Percentiles rank a stretch among this genome's conserved stretches.
phyloP scores from a whole-genome alignment of 768 basidiomycete species.

The Collybiopsis luxurians region DNA sequence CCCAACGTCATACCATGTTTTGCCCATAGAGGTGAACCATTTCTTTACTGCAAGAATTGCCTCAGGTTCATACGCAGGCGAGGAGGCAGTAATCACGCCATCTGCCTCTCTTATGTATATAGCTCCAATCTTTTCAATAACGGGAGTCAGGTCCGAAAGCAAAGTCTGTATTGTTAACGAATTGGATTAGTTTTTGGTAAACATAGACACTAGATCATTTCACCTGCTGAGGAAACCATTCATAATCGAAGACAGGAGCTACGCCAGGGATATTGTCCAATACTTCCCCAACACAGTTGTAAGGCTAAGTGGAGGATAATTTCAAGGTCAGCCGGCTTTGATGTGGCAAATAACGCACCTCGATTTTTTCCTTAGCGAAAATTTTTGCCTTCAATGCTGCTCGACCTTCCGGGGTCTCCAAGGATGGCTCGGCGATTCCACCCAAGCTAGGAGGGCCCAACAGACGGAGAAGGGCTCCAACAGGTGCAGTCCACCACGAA shows the following conservation, averaged over 20 bases:
- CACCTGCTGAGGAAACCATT: constrained; percentile 4
- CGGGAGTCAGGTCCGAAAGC: not conserved
- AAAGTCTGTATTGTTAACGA: not conserved
- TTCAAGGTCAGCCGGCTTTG: not conserved
- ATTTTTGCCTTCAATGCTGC: not conserved
- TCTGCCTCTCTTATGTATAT: not conserved
- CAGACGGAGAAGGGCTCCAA: not conserved
- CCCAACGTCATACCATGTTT: not conserved
- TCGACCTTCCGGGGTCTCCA: not conserved
- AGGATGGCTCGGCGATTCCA: not conserved
- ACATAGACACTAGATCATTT: no score
- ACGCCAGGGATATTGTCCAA: not conserved
- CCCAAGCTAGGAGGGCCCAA: not conserved
- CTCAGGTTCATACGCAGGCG: not conserved
- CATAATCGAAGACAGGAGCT: not conserved
- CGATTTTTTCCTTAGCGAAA: not conserved
- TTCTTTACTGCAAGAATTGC: not conserved
- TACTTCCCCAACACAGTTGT: not conserved
- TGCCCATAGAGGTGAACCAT: not conserved
- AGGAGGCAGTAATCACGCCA: not conserved
- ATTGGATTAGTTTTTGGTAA: not conserved
- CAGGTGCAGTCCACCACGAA: not conserved
- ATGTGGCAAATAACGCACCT: not conserved
- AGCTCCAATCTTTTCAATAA: not conserved
- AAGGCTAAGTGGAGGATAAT: not conserved